phyloP scores from a whole-genome alignment of 2,329 filamentous ascomycete species.

The Meredithiella fracta region DNA sequence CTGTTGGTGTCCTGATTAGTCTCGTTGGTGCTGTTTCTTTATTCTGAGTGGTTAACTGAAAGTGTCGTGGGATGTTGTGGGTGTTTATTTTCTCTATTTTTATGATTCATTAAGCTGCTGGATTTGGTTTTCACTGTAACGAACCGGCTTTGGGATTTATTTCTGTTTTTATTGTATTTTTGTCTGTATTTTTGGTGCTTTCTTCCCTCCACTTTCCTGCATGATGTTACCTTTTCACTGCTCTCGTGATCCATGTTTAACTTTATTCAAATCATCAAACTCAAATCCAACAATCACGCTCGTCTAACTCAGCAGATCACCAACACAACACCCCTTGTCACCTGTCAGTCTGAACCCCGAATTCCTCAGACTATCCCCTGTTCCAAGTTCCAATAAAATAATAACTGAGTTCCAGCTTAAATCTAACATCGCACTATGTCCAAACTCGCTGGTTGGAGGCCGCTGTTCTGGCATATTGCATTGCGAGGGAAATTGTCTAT shows the following conservation, averaged over 20 bases:
- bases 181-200: background rate
- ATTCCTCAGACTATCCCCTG: background rate
- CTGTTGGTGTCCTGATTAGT: conserved; percentile 18
- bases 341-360: background rate
- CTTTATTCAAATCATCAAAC: background rate
- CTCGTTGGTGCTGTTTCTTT: conserved; percentile 19
- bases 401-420: background rate
- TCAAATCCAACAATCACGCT: background rate
- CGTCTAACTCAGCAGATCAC: background rate
- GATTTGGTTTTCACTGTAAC: background rate
- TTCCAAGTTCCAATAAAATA: background rate
- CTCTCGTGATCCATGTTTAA: background rate
- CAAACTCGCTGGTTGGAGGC: background rate
- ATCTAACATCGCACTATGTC: background rate
- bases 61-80: background rate
- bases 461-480: background rate
- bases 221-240: background rate
- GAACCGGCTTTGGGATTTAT: background rate
- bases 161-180: background rate
- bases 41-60: background rate
- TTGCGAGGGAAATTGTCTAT: background rate
- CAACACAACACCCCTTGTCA: background rate
- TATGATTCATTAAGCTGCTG: background rate
- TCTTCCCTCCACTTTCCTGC: background rate
- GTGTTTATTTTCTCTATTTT: background rate